Percentiles rank a stretch among this genome's conserved stretches.
These are phyloP conservation scores for Asterophora parasitica DNA, from an alignment of 768 basidiomycete species.

Conservation along the genomic window DNA sequence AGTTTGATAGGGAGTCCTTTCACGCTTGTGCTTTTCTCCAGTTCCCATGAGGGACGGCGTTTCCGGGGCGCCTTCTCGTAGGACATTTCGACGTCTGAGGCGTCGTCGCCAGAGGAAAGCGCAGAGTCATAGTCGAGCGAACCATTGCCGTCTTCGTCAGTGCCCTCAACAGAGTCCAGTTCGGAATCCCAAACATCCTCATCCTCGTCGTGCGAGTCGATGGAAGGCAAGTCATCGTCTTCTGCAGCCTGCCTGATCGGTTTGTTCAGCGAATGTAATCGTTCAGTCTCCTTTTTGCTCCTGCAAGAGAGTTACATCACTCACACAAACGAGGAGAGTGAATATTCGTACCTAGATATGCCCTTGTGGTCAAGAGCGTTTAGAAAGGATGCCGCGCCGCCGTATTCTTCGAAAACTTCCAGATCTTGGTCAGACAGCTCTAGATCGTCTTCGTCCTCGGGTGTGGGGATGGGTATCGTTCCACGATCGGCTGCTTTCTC, in stretches of 20 bases:
- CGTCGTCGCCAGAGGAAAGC: constrained; percentile 21
- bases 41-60: constrained; percentile 39
- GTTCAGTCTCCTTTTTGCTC: constrained; percentile 80
- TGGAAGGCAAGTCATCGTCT: constrained; percentile 60
- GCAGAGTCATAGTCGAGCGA: constrained; percentile 21
- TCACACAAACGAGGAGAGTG: background rate
- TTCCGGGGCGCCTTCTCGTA: constrained; percentile 65
- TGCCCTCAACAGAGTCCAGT: constrained; percentile 23
- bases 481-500: constrained; percentile 56
- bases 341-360: constrained; percentile 62
- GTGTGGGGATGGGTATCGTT: constrained; percentile 59
- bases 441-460: constrained; percentile 41
- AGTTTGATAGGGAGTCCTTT: constrained; percentile 84
- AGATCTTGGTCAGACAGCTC: constrained; percentile 69
- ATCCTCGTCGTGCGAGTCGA: constrained; percentile 64
- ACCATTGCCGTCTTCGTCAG: constrained; percentile 31
- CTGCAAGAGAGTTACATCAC: constrained; percentile 30
- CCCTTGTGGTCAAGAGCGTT: constrained; percentile 66
- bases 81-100: constrained; percentile 69
- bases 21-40: constrained; percentile 45
- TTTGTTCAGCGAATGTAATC: constrained; percentile 64
- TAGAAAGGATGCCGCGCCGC: constrained; percentile 63
- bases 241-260: constrained; percentile 39
- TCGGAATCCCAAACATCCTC: constrained; percentile 48
- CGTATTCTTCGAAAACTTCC: constrained; percentile 61